Evolutionary conservation across 371 early-diverging fungal genomes (phyloP), one percentile per base, ranked within the genome.

Genomic region (Chytridium lagenaria): DNA sequence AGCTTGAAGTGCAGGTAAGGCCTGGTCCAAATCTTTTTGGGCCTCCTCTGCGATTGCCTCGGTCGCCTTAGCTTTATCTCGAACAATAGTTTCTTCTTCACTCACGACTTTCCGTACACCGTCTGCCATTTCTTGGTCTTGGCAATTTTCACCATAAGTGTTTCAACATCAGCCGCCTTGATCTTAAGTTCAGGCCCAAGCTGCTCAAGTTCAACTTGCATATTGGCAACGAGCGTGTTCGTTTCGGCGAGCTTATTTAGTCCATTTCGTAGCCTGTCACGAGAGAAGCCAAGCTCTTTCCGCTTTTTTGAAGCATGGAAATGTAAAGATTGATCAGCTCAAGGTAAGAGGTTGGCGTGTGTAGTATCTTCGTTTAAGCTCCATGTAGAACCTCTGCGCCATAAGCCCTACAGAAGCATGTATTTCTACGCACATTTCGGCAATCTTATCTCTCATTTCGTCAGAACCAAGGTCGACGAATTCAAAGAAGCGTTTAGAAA

Each of bases 81-180:
- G 59, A 0, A 87, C 87, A 16, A 85, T 75, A 0, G 79, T 74
- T 72, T 87, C 87, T 69, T 87, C 87, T 69, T 87, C 87, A 5
- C 80, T 74, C 12, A 87, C 87, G n/a, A 84, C 83, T 49, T 80
- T 81, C 50, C 85, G 68, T 1, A 85, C 85, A 19, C 85, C 83
- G 65, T 86, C 86, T 23, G 85, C 88, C 19, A 77, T 83, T 76
- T 87, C 83, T 64, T 85, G 87, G 67, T 87, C 87, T 68, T 85
- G 1, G 84, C 84, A 30, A 87, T 87, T 68, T 87, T 85, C n/a
- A 85, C 80, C 85, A 87, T 87, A 31, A 87, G 74, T 3, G 67
- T 74, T 72, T 87, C 87, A 0, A 83, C 81, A 70, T 87, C 87
- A 5, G 70, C 78, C 1, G 85, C 85, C 28, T 79, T 80, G 50